Conservation (phyloP, 148 eudicot species). For the Vaccinium vitisidaea region DNA sequence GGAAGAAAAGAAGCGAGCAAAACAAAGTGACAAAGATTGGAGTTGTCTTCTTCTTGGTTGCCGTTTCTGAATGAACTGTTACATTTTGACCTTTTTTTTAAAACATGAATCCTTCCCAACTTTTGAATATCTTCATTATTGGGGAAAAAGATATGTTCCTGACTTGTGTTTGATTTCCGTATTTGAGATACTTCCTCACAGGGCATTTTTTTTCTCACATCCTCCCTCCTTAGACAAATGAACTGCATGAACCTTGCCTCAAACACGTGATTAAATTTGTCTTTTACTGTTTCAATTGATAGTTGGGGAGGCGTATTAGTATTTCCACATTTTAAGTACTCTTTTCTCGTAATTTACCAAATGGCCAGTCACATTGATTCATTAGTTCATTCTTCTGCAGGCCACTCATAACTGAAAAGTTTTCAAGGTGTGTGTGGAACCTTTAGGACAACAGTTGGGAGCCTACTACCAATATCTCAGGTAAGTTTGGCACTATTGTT, state of each 20-base stretch:
- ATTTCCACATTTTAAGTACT: not conserved
- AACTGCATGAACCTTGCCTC: too few relatives aligned
- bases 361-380: not conserved
- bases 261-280: not conserved
- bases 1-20: too few relatives aligned
- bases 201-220: too few relatives aligned
- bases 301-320: not conserved
- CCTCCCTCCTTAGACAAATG: too few relatives aligned
- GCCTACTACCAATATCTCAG: conserved; percentile 29
- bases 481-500: conserved; percentile 16
- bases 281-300: not conserved
- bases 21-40: not conserved
- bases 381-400: conserved; percentile 29
- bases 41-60: not conserved
- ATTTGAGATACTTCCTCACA: too few relatives aligned
- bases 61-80: not conserved
- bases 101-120: not conserved
- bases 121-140: too few relatives aligned
- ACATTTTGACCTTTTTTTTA: not conserved
- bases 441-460: conserved; percentile 25
- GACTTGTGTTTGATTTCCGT: too few relatives aligned
- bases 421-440: conserved; percentile 11
- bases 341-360: not conserved
- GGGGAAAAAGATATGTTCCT: too few relatives aligned
- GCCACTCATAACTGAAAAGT: conserved; percentile 42